These are phyloP conservation scores for Emiliania huxleyi DNA, from an alignment of 78 protist genomes.

Conservation along the genomic window DNA sequence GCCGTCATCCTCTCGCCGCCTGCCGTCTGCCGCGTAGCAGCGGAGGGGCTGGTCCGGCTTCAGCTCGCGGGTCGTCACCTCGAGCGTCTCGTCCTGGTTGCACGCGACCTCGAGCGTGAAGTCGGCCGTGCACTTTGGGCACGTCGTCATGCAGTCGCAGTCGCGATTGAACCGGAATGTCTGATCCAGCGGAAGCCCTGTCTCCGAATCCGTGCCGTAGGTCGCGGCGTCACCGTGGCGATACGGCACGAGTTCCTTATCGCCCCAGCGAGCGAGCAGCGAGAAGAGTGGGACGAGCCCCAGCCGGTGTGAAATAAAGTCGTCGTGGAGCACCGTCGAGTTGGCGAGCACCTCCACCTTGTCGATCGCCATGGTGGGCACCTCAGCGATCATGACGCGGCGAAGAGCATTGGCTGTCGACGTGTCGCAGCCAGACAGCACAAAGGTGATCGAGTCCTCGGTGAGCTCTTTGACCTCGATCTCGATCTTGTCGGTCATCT, in stretches of 20 bases:
- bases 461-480: background rate
- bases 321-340: slow-evolving; percentile 81
- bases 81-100: background rate
- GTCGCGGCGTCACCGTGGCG: background rate
- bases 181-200: background rate
- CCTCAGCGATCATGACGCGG: slow-evolving; percentile 84
- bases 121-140: slow-evolving; percentile 67
- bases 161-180: slow-evolving; percentile 56
- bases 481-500: no score
- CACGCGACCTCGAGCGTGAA: slow-evolving; percentile 50
- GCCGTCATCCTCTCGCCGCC: background rate
- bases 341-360: slow-evolving; percentile 72
- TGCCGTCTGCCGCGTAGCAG: background rate
- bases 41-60: background rate
- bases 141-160: slow-evolving; percentile 54
- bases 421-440: background rate
- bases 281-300: slow-evolving; percentile 84
- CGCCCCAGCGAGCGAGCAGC: background rate
- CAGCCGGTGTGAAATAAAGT: slow-evolving; percentile 86
- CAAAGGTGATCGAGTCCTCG: background rate
- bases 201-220: background rate
- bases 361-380: slow-evolving; percentile 86
- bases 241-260: background rate
- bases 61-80: slow-evolving; percentile 40
- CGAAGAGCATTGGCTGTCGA: slow-evolving; percentile 65